Conservation (phyloP, 2,329 filamentous ascomycete species). For the Hypomyces rosellus region DNA sequence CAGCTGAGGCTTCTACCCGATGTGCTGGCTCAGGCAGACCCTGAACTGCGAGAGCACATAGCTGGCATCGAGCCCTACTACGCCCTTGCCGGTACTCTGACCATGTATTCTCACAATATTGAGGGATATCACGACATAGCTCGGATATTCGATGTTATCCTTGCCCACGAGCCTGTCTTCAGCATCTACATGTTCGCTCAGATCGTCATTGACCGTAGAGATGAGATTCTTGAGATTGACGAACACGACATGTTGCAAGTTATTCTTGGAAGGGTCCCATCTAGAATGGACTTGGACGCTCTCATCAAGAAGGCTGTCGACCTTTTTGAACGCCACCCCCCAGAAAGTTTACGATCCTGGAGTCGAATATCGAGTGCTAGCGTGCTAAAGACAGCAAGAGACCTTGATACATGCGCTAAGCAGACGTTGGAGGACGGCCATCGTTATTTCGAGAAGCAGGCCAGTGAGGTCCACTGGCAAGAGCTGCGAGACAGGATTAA, state of each 20-base stretch:
- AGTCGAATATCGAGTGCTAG: conserved; percentile 64
- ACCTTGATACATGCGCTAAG: conserved; percentile 39
- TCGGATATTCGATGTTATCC: conserved; percentile 83
- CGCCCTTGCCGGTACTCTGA: conserved; percentile 85
- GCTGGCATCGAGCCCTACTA: conserved; percentile 79
- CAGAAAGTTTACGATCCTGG: conserved; percentile 68
- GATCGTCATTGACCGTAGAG: conserved; percentile 72
- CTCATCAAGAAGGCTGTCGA: conserved; percentile 61
- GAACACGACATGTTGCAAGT: conserved; percentile 92
- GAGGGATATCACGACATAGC: conserved; percentile 83
- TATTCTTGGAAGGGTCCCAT: conserved; percentile 78
- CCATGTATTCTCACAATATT: conserved; percentile 95
- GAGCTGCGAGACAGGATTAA: conserved; percentile 38
- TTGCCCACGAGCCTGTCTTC: conserved; percentile 82
- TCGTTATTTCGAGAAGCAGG: conserved; percentile 63
- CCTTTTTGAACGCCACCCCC: conserved; percentile 63
- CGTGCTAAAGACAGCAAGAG: conserved; percentile 75
- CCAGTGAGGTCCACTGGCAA: conserved; percentile 60
- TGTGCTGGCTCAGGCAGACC: conserved; percentile 68
- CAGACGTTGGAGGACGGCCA: conserved; percentile 63
- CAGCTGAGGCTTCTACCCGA: conserved; percentile 85
- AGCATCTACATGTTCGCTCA: conserved; percentile 88
- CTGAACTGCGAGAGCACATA: conserved; percentile 67
- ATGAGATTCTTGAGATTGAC: conserved; percentile 84
- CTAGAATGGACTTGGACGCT: conserved; percentile 70